Evolutionary conservation across 169 alveolate genomes (phyloP), one percentile per base, ranked within the genome.

Genomic region (Plasmodium chabaudi): DNA sequence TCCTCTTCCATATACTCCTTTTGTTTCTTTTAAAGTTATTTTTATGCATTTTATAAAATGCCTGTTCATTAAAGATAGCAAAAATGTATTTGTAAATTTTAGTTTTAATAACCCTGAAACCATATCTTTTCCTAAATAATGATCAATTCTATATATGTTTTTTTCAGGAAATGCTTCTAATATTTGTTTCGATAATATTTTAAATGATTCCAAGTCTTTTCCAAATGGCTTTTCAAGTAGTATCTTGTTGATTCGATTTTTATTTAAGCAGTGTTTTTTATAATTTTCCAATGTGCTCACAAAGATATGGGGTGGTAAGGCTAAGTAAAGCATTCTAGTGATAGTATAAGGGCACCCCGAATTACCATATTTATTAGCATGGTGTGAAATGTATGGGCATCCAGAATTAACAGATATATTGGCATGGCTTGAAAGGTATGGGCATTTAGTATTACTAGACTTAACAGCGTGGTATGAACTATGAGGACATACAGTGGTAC

Each of bases 91-190:
- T 39, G 93, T 93, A 59, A 93, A 93, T 27, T 93, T 92, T 63
- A 93, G 60, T 13, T 92, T 87, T n/a, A 73, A 59, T 60, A 93
- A 56, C n/a, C 91, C 92, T 73, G 92, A 88, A 46, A 89, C 92
- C 94, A 90, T 90, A 86, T 93, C 95, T 44, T 93, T 93, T 19
- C 95, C 95, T 9, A 93, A 72, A 67, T 93, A 93, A 73, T 93
- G 95, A 69, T 93, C 95, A 44, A 93, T 93, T 61, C 95, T 93
- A 67, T 86, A 93, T 49, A 88, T 90, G 74, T 90, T 71, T 42
- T 63, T 34, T 57, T 93, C 94, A 46, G 70, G 56, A 49, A 93
- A 88, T 44, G 82, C 75, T 61, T 67, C 87, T 82, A 88, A 71
- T 59, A 93, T 89, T 10, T 86, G 88, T 46, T 73, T 70, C 21